Conservation (phyloP, 768 basidiomycete species). For the Tephrocybe rancida region DNA sequence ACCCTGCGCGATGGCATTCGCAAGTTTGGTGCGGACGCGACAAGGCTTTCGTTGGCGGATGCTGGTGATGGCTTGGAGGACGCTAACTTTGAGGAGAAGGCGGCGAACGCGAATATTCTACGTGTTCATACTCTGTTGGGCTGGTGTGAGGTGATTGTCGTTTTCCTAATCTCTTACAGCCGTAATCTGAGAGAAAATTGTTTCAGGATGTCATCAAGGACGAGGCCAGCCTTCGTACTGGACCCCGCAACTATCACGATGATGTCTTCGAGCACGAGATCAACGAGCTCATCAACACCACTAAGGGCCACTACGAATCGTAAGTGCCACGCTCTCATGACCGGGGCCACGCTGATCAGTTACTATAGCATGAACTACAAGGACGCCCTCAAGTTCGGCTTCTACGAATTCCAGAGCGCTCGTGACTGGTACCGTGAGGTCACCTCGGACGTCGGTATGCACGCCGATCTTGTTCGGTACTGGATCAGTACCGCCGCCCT, state of each 20-base stretch:
- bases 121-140: slow-evolving; percentile 86
- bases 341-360: not conserved
- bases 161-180: not conserved
- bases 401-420: slow-evolving; percentile 90
- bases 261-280: slow-evolving; percentile 90
- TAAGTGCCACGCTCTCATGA: slow-evolving; percentile 37
- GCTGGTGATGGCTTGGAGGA: slow-evolving; percentile 98
- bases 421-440: slow-evolving; percentile 98
- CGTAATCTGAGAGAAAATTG: slow-evolving; percentile 8
- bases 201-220: slow-evolving; percentile 80
- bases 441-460: slow-evolving; percentile 88
- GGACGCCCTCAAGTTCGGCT: slow-evolving; percentile 92
- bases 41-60: slow-evolving; percentile 89
- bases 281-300: slow-evolving; percentile 80
- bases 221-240: slow-evolving; percentile 69
- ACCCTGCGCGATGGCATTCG: slow-evolving; percentile 85
- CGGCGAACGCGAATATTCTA: slow-evolving; percentile 95
- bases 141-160: slow-evolving; percentile 79
- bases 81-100: slow-evolving; percentile 99
- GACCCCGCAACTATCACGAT: slow-evolving; percentile 83
- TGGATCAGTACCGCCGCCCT: slow-evolving; percentile 86
- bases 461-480: slow-evolving; percentile 79
- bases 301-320: slow-evolving; percentile 81
- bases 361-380: slow-evolving; percentile 84
- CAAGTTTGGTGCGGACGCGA: slow-evolving; percentile 98